phyloP scores from a whole-genome alignment of 768 basidiomycete species.

The Flagelloscypha sp. region DNA sequence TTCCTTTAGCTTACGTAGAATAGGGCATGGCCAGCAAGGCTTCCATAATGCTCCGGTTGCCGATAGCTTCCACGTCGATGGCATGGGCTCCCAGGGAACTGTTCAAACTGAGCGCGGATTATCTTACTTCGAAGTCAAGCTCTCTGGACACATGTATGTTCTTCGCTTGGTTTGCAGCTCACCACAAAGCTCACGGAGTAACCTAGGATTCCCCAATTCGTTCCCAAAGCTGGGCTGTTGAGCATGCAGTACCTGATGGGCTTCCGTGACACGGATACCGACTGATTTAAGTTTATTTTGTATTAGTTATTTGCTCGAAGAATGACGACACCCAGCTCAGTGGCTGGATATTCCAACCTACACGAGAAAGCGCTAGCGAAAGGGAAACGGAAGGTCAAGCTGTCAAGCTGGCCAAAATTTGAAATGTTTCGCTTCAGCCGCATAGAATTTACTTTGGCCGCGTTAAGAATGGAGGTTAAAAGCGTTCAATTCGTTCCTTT shows the following conservation, averaged over 20 bases:
- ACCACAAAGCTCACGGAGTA: slow-evolving; percentile 2
- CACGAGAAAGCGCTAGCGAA: slow-evolving; percentile 30
- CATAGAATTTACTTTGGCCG: too few species aligned
- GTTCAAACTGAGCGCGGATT: slow-evolving; percentile 60
- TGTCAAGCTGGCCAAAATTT: too few species aligned
- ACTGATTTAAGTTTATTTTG: background rate
- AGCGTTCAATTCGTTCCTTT: too few species aligned
- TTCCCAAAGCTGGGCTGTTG: slow-evolving; percentile 64
- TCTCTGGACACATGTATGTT: slow-evolving; percentile 66
- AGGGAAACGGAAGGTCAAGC: too few species aligned
- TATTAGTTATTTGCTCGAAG: background rate
- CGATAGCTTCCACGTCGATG: slow-evolving; percentile 66
- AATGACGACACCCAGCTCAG: slow-evolving; percentile 30
- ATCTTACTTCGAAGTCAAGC: slow-evolving; percentile 56
- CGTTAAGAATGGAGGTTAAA: too few species aligned
- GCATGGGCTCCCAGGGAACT: slow-evolving; percentile 58
- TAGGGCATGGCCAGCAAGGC: slow-evolving; percentile 60
- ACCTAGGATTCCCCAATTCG: slow-evolving; percentile 56
- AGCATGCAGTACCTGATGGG: slow-evolving; percentile 65
- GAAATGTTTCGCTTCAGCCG: too few species aligned
- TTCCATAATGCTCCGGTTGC: slow-evolving; percentile 61
- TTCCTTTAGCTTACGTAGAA: slow-evolving; percentile 15
- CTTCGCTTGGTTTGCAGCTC: background rate
- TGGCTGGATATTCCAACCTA: slow-evolving; percentile 36
- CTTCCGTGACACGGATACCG: slow-evolving; percentile 30